Evolutionary conservation across 2,329 filamentous ascomycete genomes (phyloP), one percentile per base, ranked within the genome.

Genomic region (Trichoderma sp.): DNA sequence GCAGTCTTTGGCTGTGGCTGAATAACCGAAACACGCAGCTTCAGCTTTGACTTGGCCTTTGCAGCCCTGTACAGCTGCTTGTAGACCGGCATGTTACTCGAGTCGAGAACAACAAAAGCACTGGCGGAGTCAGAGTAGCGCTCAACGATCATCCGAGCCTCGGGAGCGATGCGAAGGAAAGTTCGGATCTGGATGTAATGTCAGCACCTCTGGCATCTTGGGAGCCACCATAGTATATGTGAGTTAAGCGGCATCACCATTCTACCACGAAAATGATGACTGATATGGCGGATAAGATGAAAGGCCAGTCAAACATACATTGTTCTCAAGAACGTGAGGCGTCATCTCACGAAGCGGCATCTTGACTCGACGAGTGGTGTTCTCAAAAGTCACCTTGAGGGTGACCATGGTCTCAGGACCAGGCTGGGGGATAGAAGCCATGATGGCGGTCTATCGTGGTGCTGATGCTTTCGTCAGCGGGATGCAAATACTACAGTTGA

Each of bases 41-140:
- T 94, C 74, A 99, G 90, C 89, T 98, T 99, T 73, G 94, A 89
- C 86, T 99, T 99, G 47, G 96, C 96, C 85, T 97, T 99, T 72
- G 96, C 96, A 73, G 96, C 96, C 76, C 96, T 91, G 79, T 96
- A 95, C 53, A 99, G 90, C 79, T 97, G 96, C 85, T 97, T 98
- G 86, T 97, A 99, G 76, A 97, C 92, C 57, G 92, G 86, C 10
- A 87, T 82, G 77, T 97, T 96, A 78, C 85, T 85, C 71, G 89
- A 84, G 79, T 97, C 91, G 70, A 99, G 90, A 56, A 87, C 85
- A 73, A 98, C 88, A 81, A 92, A 98, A 72, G 89, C 85, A 57
- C 86, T 91, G 73, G 93, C 92, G 73, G 94, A 97, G 81, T 99
- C 96, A 73, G 96, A 98, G 83, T 94, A 99, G 74, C 96, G 93